Percentiles rank a stretch among this genome's conserved stretches.
Evolutionary conservation across 2,329 filamentous ascomycete genomes (phyloP).

Genomic region (Pseudopithomyces chartarum): DNA sequence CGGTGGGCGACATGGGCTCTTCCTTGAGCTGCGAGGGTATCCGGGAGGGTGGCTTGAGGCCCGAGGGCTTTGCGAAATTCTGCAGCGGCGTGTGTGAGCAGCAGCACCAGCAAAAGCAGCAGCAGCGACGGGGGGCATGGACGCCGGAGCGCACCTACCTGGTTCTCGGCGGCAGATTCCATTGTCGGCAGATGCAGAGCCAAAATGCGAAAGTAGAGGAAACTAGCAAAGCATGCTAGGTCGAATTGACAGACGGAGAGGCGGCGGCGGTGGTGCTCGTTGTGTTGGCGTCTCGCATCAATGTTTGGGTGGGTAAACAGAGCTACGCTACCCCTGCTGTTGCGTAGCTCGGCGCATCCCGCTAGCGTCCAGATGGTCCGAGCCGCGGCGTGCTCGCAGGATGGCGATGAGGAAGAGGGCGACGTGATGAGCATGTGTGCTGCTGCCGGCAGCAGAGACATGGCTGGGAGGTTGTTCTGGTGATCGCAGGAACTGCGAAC

Average conservation of each 20-base stretch:
- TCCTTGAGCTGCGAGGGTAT: conserved; percentile 15
- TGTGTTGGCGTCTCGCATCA: conserved; percentile 15
- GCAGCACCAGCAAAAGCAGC: conserved; percentile 9
- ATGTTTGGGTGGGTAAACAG: conserved; percentile 21
- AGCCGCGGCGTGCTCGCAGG: background rate
- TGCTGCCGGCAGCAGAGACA: background rate
- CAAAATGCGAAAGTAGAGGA: conserved; percentile 17
- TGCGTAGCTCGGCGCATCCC: background rate
- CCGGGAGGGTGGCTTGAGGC: conserved; percentile 35
- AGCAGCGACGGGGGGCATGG: too few species aligned
- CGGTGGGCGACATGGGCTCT: conserved; percentile 13
- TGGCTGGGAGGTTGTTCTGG: too few species aligned
- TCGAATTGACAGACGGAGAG: conserved; percentile 19
- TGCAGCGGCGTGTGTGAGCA: conserved; percentile 21
- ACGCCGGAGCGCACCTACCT: conserved; percentile 23
- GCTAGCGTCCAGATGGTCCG: background rate
- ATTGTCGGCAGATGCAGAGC: conserved; percentile 19
- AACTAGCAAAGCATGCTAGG: conserved; percentile 29
- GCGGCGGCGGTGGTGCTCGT: conserved; percentile 16
- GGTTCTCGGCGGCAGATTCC: conserved; percentile 35
- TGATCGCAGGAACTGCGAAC: too few species aligned
- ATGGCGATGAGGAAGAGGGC: background rate
- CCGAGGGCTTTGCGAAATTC: conserved; percentile 34
- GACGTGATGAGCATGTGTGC: background rate
- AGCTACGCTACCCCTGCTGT: conserved; percentile 15